Evolutionary conservation across 2,329 filamentous ascomycete species (phyloP).

Genomic region (Penicillium sclerotigenum): DNA sequence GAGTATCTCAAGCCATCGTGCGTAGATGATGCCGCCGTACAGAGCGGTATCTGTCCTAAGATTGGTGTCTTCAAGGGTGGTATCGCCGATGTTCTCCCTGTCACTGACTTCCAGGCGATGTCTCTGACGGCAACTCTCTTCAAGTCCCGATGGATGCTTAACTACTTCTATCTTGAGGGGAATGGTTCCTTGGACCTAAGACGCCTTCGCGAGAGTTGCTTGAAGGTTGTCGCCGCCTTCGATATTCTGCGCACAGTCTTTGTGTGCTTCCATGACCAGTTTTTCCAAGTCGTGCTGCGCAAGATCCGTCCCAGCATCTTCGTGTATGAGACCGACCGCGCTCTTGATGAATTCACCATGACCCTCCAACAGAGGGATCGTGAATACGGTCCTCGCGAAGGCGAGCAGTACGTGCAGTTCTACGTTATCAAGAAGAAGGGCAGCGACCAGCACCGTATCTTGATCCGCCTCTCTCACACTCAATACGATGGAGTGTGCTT

Average conservation of each 20-base stretch:
- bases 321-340: constrained; percentile 52
- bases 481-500: constrained; percentile 69
- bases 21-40: constrained; percentile 42
- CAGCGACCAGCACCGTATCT: constrained; percentile 48
- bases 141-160: constrained; percentile 42
- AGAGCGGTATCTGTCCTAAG: constrained; percentile 50
- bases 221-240: constrained; percentile 56
- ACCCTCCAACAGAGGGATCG: constrained; percentile 57
- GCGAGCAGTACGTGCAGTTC: constrained; percentile 61
- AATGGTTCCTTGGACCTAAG: constrained; percentile 48
- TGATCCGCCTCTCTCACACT: constrained; percentile 63
- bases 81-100: constrained; percentile 57
- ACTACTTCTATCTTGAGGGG: constrained; percentile 59
- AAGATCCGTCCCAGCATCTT: constrained; percentile 52
- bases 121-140: constrained; percentile 38
- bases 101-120: constrained; percentile 48
- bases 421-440: constrained; percentile 49
- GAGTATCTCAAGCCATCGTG: constrained; percentile 25
- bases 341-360: constrained; percentile 52
- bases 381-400: constrained; percentile 54
- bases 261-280: constrained; percentile 50
- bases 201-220: constrained; percentile 41
- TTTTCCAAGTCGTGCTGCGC: constrained; percentile 58
- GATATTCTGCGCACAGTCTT: constrained; percentile 67
- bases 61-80: constrained; percentile 52